These are phyloP conservation scores for Thuja plicata DNA, from an alignment of 83 land plant species.

Conservation along the genomic window DNA sequence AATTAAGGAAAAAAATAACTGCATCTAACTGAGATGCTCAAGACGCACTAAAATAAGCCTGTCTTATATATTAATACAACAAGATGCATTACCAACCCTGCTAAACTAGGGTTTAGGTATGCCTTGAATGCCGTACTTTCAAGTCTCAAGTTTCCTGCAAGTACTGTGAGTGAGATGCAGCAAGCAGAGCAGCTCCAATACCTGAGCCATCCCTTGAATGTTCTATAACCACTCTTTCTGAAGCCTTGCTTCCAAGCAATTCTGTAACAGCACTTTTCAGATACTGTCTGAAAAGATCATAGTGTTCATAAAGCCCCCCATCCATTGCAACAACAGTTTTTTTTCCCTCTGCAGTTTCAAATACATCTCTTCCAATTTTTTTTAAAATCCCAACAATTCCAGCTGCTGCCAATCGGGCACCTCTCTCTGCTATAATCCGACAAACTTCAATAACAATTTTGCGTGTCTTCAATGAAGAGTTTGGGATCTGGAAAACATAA, in stretches of 20 bases:
- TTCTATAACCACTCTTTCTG: conserved; percentile 23
- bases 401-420: conserved; percentile 78
- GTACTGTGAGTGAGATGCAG: conserved; percentile 49
- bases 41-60: background rate
- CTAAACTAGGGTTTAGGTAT: background rate
- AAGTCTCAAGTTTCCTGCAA: background rate
- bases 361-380: conserved; percentile 59
- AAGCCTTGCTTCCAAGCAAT: conserved; percentile 50
- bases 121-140: background rate
- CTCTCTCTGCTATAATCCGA: conserved; percentile 63
- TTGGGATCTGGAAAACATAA: conserved; percentile 38
- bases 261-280: conserved; percentile 47
- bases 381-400: conserved; percentile 70
- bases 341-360: conserved; percentile 29
- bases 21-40: background rate
- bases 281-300: conserved; percentile 40
- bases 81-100: background rate
- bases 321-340: conserved; percentile 65
- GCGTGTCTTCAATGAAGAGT: conserved; percentile 46
- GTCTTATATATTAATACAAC: background rate
- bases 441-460: conserved; percentile 59
- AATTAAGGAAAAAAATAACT: background rate
- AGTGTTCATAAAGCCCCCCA: conserved; percentile 71
- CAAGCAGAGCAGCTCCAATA: conserved; percentile 68
- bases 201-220: conserved; percentile 68